A percentile compares a stretch with the other conserved stretches of the same genome.
phyloP scores from a whole-genome alignment of 1,139 yeast genomes.

The Suhomyces taliae region DNA sequence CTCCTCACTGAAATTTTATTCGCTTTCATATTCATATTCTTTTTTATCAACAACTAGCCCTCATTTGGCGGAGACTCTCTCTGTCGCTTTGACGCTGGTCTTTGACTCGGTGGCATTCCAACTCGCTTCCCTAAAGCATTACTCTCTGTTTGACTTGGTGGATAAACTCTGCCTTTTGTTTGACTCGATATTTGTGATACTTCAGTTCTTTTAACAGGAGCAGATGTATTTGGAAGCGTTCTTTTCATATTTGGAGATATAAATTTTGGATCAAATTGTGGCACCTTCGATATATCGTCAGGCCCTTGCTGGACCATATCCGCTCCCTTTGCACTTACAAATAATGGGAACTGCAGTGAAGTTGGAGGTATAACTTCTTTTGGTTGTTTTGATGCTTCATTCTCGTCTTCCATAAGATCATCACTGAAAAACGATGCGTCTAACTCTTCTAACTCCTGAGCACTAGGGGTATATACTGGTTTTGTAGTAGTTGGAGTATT shows the following conservation, averaged over 20 bases:
- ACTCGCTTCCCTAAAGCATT: conserved; percentile 26
- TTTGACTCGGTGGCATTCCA: conserved; percentile 37
- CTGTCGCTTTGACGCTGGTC: conserved; percentile 16
- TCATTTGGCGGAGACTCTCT: conserved; percentile 1
- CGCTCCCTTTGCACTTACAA: conserved; percentile 63
- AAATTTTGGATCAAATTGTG: conserved; percentile 49
- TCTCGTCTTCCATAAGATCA: conserved; percentile 33
- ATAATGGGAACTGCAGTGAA: conserved; percentile 22
- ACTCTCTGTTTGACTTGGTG: conserved; percentile 8
- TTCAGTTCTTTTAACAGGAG: conserved; percentile 52
- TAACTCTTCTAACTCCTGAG: conserved; percentile 39
- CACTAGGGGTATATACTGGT: conserved; percentile 14
- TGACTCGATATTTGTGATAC: conserved; percentile 3
- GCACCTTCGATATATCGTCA: conserved; percentile 33
- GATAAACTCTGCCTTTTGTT: conserved; percentile 3
- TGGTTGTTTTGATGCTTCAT: neutral
- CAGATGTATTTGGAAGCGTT: conserved; percentile 57
- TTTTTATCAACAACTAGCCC: too few species aligned
- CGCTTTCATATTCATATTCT: neutral
- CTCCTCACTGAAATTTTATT: neutral
- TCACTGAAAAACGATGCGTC: conserved; percentile 75
- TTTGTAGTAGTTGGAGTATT: neutral
- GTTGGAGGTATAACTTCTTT: neutral
- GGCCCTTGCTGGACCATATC: conserved; percentile 49
- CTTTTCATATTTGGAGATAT: conserved; percentile 52